A percentile compares a stretch with the other conserved stretches of the same genome.
Evolutionary conservation across 129 eudicot species (phyloP).

Genomic region (Saposhnikovia divaricata): DNA sequence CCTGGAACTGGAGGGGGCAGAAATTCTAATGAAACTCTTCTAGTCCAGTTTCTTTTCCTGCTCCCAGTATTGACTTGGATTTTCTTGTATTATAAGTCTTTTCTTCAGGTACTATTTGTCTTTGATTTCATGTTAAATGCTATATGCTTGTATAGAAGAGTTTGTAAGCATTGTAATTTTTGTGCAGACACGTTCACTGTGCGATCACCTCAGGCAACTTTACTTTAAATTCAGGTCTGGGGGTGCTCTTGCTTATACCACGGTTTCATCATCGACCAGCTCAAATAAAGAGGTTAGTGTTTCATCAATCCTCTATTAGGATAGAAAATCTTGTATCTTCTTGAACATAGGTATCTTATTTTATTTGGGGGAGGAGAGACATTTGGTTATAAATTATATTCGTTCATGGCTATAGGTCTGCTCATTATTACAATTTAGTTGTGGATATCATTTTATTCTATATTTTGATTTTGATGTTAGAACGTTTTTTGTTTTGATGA

Average conservation of each 20-base stretch:
- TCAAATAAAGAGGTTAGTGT: slow-evolving; percentile 49
- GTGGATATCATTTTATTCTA: background rate
- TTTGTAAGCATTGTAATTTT: slow-evolving; percentile 16
- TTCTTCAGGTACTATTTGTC: slow-evolving; percentile 43
- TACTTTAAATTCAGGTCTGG: slow-evolving; percentile 71
- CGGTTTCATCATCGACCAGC: slow-evolving; percentile 59
- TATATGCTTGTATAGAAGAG: background rate
- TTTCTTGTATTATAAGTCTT: slow-evolving; percentile 70
- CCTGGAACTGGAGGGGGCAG: slow-evolving; percentile 94
- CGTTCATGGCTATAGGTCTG: background rate
- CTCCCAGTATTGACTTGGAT: slow-evolving; percentile 53
- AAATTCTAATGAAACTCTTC: slow-evolving; percentile 55
- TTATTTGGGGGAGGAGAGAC: background rate
- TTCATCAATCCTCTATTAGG: background rate
- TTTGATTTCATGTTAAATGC: background rate
- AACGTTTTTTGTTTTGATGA: background rate
- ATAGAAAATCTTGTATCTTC: background rate
- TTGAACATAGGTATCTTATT: background rate
- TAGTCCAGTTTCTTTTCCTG: slow-evolving; percentile 56
- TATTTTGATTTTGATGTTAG: background rate
- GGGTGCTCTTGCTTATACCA: slow-evolving; percentile 48
- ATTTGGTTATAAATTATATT: background rate
- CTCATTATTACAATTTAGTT: background rate
- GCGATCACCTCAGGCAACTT: slow-evolving; percentile 65
- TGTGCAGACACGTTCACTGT: slow-evolving; percentile 57